Percentiles rank a stretch among this genome's conserved stretches.
These are phyloP conservation scores for Sporothrix luriei DNA, from an alignment of 2,329 filamentous ascomycete species.

Conservation along the genomic window DNA sequence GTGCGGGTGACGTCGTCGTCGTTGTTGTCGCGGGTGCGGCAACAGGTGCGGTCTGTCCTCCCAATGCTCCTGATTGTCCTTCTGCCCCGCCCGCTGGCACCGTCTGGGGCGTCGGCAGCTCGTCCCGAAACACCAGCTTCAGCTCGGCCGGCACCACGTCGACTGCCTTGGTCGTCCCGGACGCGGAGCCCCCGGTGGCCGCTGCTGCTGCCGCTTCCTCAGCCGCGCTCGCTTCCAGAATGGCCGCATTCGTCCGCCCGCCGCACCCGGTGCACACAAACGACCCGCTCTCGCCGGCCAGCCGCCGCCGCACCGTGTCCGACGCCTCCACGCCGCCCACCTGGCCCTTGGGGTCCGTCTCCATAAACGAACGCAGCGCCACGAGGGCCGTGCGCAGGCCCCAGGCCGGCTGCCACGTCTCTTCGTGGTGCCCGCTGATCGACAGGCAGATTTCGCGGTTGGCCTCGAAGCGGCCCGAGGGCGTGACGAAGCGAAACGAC, in stretches of 20 bases:
- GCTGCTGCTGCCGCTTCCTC: conserved; percentile 48
- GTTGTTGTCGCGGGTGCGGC: not conserved
- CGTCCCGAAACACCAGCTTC: conserved; percentile 72
- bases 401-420: conserved; percentile 99
- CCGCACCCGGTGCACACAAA: conserved; percentile 72
- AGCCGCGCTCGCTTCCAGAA: conserved; percentile 71
- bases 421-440: conserved; percentile 94
- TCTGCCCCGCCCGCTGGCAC: conserved; percentile 40
- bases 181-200: not conserved
- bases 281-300: conserved; percentile 66
- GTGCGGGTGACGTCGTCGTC: not conserved
- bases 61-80: too few relatives aligned
- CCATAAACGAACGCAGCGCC: conserved; percentile 86
- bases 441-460: conserved; percentile 96
- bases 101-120: conserved; percentile 54
- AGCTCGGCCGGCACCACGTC: conserved; percentile 54
- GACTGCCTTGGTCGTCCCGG: not conserved
- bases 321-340: conserved; percentile 83
- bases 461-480: conserved; percentile 88
- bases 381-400: conserved; percentile 86
- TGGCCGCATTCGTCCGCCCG: conserved; percentile 69
- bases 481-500: conserved; percentile 92
- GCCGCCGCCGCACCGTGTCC: conserved; percentile 64
- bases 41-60: not conserved
- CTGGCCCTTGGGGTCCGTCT: conserved; percentile 83